Evolutionary conservation across 139 green algal species (phyloP).

Genomic region (Chlamydomonas asymmetrica): DNA sequence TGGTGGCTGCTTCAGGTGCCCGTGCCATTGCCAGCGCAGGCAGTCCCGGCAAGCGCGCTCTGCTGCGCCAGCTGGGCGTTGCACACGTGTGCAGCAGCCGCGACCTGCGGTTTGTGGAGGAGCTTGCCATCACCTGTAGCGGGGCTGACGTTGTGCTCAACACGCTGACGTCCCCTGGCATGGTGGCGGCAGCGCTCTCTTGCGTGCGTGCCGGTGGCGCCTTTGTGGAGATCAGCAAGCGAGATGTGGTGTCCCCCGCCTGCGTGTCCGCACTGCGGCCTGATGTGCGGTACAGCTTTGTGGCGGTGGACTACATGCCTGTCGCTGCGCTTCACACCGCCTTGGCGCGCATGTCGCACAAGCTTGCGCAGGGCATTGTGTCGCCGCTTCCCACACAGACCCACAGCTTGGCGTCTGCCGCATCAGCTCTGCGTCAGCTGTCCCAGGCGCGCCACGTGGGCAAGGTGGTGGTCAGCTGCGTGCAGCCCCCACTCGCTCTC

Average conservation of each 20-base stretch:
- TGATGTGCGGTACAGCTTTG: conserved; percentile 70
- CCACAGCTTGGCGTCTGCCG: conserved; percentile 39
- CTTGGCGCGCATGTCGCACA: conserved; percentile 36
- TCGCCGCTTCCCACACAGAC: conserved; percentile 35
- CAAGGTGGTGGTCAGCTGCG: conserved; percentile 81
- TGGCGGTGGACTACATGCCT: conserved; percentile 89
- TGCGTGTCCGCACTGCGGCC: conserved; percentile 69
- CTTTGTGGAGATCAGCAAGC: conserved; percentile 90
- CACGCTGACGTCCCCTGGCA: conserved; percentile 77
- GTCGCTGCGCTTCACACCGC: conserved; percentile 37
- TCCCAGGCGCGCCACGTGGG: conserved; percentile 81
- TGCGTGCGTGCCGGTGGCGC: conserved; percentile 52
- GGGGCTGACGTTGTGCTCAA: conserved; percentile 69
- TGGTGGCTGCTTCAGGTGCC: conserved; percentile 43
- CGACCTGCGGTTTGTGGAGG: conserved; percentile 36
- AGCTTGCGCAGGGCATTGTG: conserved; percentile 35
- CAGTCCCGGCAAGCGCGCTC: conserved; percentile 66
- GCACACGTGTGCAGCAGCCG: conserved; percentile 35
- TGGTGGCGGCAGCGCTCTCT: conserved; percentile 64
- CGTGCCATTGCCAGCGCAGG: conserved; percentile 65
- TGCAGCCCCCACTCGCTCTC: neutral
- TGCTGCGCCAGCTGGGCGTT: conserved; percentile 63
- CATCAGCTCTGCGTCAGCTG: conserved; percentile 78
- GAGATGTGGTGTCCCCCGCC: conserved; percentile 75
- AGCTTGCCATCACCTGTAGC: neutral